Evolutionary conservation across 352 stramenopile genomes (phyloP), one percentile per base, ranked within the genome.

Genomic region (Phytophthora ohioensis): DNA sequence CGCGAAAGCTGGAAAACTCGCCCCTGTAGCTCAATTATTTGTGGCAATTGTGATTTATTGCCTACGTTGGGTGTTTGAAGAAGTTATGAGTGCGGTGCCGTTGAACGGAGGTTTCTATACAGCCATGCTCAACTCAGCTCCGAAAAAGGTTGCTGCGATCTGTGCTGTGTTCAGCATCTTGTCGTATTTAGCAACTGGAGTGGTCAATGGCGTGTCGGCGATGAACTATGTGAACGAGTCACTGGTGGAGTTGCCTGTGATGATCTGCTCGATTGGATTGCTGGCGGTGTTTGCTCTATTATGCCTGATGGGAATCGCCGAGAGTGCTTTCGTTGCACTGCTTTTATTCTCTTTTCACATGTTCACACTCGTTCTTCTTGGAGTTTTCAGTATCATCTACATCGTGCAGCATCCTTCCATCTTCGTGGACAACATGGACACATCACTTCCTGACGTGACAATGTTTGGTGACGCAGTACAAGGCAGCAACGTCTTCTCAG

Each of bases 91-190:
- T 12, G 91, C 91, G 1, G 81, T 98, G 10, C 91, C 91, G 8
- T 80, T 96, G 60, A 97, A 98, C 69, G 92, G 92, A 31, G 92
- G 92, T 15, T 91, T 87, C 21, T 98, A 97, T 73, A 98, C 94
- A 67, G 85, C 91, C 12, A 84, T 98, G 49, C 71, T 98, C n/a
- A 97, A 98, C 73, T 93, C 88, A 21, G 95, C 90, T n/a, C 88
- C 75, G 7, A 98, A 98, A 72, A 82, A 87, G 58, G 69, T 93
- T n/a, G 92, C 92, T 15, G 87, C 88, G 3, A 66, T 95, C 8
- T 88, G 86, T 13, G 45, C 45, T 4, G 45, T 51, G 11, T 86
- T 98, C 45, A 84, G 85, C 27, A 86, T 98, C 38, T 76, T 98
- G 36, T 92, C 87, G 9, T 98, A 98, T 78, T 71, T 97, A n/a